Conservation (phyloP, 2,329 filamentous ascomycete genomes). For the Scytalidium lignicola region DNA sequence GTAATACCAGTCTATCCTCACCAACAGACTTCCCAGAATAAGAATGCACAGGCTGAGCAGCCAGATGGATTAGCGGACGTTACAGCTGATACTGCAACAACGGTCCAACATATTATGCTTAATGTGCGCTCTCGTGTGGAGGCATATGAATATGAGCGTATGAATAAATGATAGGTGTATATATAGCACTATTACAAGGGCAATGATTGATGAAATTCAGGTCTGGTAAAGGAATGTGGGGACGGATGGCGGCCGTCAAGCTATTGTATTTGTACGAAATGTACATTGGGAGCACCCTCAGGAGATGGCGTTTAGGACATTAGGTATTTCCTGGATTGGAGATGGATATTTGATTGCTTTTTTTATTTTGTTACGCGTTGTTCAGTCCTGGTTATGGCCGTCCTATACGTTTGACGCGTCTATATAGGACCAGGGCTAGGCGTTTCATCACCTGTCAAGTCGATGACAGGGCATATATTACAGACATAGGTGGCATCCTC, state of each 20-base stretch:
- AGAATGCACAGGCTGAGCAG: slow-evolving; percentile 1
- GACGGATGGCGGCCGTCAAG: background rate
- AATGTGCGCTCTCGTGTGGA: slow-evolving; percentile 34
- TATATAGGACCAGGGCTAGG: no score
- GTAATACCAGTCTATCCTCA: background rate
- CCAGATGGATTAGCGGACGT: slow-evolving; percentile 25
- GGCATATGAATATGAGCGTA: background rate
- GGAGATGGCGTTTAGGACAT: slow-evolving; percentile 7
- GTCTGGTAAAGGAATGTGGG: no score
- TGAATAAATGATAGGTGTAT: background rate
- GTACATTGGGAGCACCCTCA: background rate
- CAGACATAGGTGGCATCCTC: no score
- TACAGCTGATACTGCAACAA: slow-evolving; percentile 27
- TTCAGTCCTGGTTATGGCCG: no score
- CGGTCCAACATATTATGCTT: slow-evolving; percentile 48
- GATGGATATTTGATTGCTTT: slow-evolving; percentile 34
- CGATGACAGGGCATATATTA: no score
- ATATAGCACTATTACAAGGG: background rate
- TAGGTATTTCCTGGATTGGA: slow-evolving; percentile 37
- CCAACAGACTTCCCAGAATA: background rate
- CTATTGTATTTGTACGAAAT: background rate
- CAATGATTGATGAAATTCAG: no score
- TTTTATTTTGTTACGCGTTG: background rate
- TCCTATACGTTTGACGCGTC: no score
- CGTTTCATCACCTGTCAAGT: no score